These are phyloP conservation scores for Homolaphlyctis polyrhiza DNA, from an alignment of 371 early-diverging fungal species.

Conservation along the genomic window DNA sequence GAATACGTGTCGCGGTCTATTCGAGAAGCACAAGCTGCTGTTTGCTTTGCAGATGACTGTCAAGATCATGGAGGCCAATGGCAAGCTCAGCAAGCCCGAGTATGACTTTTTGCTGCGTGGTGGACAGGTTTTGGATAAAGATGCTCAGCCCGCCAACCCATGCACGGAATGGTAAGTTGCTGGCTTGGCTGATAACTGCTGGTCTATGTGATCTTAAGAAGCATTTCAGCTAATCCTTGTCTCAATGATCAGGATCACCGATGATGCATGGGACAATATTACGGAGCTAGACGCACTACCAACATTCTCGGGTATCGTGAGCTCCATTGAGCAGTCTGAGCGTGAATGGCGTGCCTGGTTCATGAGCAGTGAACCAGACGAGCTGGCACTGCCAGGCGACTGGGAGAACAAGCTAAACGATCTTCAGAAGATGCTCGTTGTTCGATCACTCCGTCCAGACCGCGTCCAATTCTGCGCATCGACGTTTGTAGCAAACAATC, in stretches of 20 bases:
- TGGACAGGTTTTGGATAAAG: conserved; percentile 49
- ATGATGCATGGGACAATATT: conserved; percentile 49
- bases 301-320: conserved; percentile 37
- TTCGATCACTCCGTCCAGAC: conserved; percentile 46
- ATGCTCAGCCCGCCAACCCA: conserved; percentile 44
- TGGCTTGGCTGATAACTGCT: neutral
- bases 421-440: conserved; percentile 46
- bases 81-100: conserved; percentile 44
- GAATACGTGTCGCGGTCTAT: conserved; percentile 48
- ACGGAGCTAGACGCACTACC: conserved; percentile 42
- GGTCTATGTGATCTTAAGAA: neutral
- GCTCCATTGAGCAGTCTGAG: conserved; percentile 51
- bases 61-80: conserved; percentile 42
- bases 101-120: conserved; percentile 50
- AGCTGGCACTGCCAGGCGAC: conserved; percentile 44
- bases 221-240: neutral
- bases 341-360: conserved; percentile 55
- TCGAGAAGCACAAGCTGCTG: conserved; percentile 49
- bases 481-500: conserved; percentile 41
- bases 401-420: conserved; percentile 56
- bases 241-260: conserved; percentile 31
- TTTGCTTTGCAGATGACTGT: conserved; percentile 53
- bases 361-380: conserved; percentile 46
- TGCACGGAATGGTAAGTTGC: conserved; percentile 41
- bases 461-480: conserved; percentile 43